These are phyloP conservation scores for Plasmodium relictum DNA, from an alignment of 169 alveolate genomes.

Conservation along the genomic window DNA sequence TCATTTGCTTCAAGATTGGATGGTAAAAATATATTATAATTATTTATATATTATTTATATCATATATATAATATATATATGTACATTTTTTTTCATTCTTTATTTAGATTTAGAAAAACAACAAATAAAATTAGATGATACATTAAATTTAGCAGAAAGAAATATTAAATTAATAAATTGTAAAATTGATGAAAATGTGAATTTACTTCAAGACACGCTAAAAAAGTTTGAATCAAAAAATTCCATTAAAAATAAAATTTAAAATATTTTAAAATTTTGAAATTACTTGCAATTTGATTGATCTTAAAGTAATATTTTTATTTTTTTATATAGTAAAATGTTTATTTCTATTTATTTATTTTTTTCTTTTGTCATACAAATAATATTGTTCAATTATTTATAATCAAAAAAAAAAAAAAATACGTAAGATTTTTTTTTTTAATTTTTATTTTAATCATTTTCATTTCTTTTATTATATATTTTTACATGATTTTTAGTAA, in stretches of 20 bases:
- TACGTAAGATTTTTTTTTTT: too few relatives aligned
- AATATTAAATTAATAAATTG: slow-evolving; percentile 32
- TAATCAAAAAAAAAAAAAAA: too few relatives aligned
- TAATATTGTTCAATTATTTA: too few relatives aligned
- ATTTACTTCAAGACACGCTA: slow-evolving; percentile 49
- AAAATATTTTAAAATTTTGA: background rate
- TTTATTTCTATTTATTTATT: background rate
- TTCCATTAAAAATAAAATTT: background rate
- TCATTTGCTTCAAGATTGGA: slow-evolving; percentile 65
- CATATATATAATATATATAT: background rate
- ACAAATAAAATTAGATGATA: slow-evolving; percentile 43
- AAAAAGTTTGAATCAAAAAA: slow-evolving; percentile 32
- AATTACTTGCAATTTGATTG: too few relatives aligned
- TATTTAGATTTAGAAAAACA: slow-evolving; percentile 67
- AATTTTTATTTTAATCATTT: too few relatives aligned
- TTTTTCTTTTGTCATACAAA: too few relatives aligned
- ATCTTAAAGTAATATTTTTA: background rate
- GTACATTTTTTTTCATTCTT: background rate
- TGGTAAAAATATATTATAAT: slow-evolving; percentile 14
- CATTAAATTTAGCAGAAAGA: slow-evolving; percentile 38
- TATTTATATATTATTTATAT: background rate
- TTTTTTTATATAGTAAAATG: background rate
- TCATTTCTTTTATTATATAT: too few relatives aligned
- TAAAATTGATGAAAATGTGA: slow-evolving; percentile 52
- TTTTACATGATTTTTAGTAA: too few relatives aligned